Evolutionary conservation across 2,329 filamentous ascomycete species (phyloP), one percentile per base, ranked within the genome.

Genomic region (Boeremia lycopersici): DNA sequence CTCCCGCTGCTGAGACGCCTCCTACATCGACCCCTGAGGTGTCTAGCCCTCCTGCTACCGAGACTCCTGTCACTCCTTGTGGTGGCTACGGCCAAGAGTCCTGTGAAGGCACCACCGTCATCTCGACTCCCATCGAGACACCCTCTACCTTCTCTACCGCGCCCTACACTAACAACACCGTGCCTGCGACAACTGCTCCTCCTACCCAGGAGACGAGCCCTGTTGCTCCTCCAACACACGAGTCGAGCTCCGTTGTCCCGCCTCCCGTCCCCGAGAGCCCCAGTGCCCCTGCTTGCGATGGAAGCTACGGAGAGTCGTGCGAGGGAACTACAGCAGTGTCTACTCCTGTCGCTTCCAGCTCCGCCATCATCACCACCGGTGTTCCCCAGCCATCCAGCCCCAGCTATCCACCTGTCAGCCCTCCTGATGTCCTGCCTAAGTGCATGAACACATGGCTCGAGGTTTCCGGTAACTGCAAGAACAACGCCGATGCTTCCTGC

Each of bases 401-500:
- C 9, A 62, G 55, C 48, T 64, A 65, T 36, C 53, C 65, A 30
- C 62, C 67, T 31, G 56, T 64, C 29, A 63, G 64, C 48, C 63
- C 86, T 78, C 91, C 92, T 53, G 78, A 81, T 25, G 84, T 93
- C 42, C 88, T 97, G 44, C 93, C 93, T 60, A 86, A 86, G 72
- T 98, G 93, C 82, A 80, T 98, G 78, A 95, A 93, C 84, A 96
- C 92, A 69, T 97, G 91, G 90, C 78, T 96, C 36, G 60, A 70
- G 69, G 84, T 85, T 73, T 78, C 82, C 57, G 84, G 89, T 45
- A 80, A 84, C 72, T 98, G 93, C 85, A 82, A 83, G 67, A 87
- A 90, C 79, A 96, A 96, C 86, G 88, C 89, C 38, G 91, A 96
- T 71, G 78, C 82, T 56, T 77, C 79, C 63, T 98, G 93, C 86